phyloP scores from a whole-genome alignment of 257 asterid genomes.

The Solanum microdontum region DNA sequence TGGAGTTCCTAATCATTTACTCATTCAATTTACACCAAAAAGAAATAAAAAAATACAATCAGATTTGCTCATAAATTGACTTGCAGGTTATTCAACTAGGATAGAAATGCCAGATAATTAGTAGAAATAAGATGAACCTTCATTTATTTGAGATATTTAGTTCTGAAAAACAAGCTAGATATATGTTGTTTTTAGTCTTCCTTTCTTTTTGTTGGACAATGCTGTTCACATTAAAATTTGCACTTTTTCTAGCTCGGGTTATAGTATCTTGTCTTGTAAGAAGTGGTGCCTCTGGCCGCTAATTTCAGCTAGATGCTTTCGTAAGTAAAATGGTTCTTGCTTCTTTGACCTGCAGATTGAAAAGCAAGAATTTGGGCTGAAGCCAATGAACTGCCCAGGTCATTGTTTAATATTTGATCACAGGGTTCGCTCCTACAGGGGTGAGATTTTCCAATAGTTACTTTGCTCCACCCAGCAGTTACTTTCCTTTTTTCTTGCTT shows the following conservation, averaged over 20 bases:
- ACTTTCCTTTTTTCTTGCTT: not conserved
- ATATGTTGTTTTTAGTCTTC: not conserved
- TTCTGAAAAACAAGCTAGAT: not conserved
- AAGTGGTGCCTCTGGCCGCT: not conserved
- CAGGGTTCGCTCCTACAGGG: constrained; percentile 95
- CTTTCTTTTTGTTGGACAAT: not conserved
- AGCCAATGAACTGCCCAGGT: constrained; percentile 99
- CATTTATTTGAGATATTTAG: not conserved
- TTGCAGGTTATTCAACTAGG: not conserved
- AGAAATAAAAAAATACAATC: not conserved
- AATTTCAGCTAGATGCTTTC: not conserved
- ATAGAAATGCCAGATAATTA: not conserved
- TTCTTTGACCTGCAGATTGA: constrained; percentile 48
- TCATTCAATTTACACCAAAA: not conserved
- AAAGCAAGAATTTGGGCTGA: constrained; percentile 91
- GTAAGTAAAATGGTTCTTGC: not conserved
- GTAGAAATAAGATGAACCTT: not conserved
- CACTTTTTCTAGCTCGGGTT: not conserved
- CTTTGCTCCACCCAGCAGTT: not conserved
- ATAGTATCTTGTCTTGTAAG: not conserved
- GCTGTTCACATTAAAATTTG: not conserved
- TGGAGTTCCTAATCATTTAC: not conserved
- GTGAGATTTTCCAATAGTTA: constrained; percentile 20
- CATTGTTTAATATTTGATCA: constrained; percentile 95
- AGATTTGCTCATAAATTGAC: not conserved